Evolutionary conservation across 805 yeast genomes (phyloP).

Genomic region (Alloascoidea africana): DNA sequence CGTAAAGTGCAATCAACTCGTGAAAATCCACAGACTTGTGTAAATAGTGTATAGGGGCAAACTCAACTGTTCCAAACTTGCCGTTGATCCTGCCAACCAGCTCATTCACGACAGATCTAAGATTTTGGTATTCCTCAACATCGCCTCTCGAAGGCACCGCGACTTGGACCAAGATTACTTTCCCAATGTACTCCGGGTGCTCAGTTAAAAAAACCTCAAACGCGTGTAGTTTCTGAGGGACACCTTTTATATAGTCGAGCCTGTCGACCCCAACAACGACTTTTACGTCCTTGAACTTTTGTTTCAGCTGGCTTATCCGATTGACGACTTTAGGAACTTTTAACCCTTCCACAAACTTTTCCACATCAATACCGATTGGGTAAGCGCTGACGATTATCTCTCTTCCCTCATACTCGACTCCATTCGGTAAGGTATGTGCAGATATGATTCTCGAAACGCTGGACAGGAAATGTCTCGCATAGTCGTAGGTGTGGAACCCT

Average conservation of each 20-base stretch:
- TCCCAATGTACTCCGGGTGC: conserved; percentile 98
- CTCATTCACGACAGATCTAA: conserved; percentile 90
- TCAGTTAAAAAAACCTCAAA: conserved; percentile 83
- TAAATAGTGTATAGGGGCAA: conserved; percentile 94
- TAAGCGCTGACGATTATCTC: conserved; percentile 85
- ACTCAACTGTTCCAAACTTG: conserved; percentile 88
- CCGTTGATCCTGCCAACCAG: conserved; percentile 95
- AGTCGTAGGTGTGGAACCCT: conserved; percentile 98
- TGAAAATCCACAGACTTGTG: conserved; percentile 85
- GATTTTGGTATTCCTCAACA: conserved; percentile 91
- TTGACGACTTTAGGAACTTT: conserved; percentile 42
- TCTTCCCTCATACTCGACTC: conserved; percentile 64
- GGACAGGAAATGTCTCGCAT: conserved; percentile 88
- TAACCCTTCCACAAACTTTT: conserved; percentile 72
- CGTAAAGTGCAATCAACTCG: conserved; percentile 78
- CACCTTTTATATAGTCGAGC: conserved; percentile 93
- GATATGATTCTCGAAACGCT: conserved; percentile 76
- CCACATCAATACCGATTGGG: conserved; percentile 98
- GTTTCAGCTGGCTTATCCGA: conserved; percentile 48
- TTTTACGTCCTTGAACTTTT: conserved; percentile 61
- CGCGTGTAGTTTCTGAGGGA: conserved; percentile 93
- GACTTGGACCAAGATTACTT: conserved; percentile 87
- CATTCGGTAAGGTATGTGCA: conserved; percentile 79
- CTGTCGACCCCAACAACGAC: conserved; percentile 94
- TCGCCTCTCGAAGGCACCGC: conserved; percentile 98